These are phyloP conservation scores for Gastrolobium bilobum DNA, from an alignment of 306 rosid species.

Conservation along the genomic window DNA sequence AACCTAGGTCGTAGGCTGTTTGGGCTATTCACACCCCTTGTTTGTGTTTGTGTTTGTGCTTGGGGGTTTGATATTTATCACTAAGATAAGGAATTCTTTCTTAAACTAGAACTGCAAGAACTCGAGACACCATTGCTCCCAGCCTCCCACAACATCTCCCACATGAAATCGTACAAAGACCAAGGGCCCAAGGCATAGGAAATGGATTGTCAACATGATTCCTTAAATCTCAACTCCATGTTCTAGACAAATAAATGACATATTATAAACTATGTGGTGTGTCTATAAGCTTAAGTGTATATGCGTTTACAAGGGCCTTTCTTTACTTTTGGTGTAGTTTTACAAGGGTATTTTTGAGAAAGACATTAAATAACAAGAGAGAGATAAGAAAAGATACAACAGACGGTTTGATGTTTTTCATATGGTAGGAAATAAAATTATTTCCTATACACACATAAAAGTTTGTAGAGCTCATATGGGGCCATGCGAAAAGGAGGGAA, in stretches of 20 bases:
- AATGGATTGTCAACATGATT: neutral
- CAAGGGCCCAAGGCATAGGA: neutral
- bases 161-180: neutral
- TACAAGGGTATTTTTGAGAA: neutral
- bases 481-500: no score
- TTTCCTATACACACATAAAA: no score
- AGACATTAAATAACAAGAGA: neutral
- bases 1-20: no score
- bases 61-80: conserved; percentile 22
- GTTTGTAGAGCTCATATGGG: no score
- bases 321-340: neutral
- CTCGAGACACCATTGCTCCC: conserved; percentile 8
- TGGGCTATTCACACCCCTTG: no score
- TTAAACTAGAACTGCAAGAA: neutral
- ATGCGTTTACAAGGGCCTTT: neutral
- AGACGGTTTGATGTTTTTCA: no score
- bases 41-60: no score
- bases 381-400: neutral
- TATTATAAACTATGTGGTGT: neutral
- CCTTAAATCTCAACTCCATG: neutral
- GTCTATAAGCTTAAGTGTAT: neutral
- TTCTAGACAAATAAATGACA: conserved; percentile 19
- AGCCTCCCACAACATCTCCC: neutral
- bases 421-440: no score
- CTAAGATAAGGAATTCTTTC: neutral